These are phyloP conservation scores for Coemansia sp. DNA, from an alignment of 192 early-diverging fungal genomes.

Conservation along the genomic window DNA sequence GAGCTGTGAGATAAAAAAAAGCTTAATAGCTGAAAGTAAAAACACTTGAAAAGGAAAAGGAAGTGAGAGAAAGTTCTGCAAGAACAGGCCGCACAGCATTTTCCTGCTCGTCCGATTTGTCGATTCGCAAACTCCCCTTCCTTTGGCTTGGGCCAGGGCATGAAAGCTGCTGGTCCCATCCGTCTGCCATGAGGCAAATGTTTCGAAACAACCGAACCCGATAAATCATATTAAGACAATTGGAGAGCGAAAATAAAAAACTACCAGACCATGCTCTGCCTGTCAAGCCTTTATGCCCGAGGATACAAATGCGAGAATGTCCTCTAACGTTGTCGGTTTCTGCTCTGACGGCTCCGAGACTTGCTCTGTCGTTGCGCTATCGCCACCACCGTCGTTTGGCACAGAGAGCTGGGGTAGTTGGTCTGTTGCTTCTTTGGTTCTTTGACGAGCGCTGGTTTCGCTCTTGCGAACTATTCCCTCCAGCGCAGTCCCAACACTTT, in stretches of 20 bases:
- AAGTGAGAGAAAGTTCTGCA: too few species aligned
- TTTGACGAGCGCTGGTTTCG: constrained; percentile 4
- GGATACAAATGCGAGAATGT: constrained; percentile 47
- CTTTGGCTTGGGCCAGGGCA: too few species aligned
- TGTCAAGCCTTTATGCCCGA: constrained; percentile 18
- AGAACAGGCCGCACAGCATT: too few species aligned
- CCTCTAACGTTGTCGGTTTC: constrained; percentile 30
- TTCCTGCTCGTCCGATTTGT: too few species aligned
- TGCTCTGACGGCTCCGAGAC: not conserved
- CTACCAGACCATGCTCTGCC: not conserved
- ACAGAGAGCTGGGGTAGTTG: not conserved
- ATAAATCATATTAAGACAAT: not conserved
- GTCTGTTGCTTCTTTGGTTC: not conserved
- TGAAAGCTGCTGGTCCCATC: too few species aligned
- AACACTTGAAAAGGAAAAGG: too few species aligned
- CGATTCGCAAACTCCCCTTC: too few species aligned
- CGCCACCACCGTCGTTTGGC: not conserved
- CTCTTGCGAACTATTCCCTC: constrained; percentile 1
- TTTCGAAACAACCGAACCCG: not conserved
- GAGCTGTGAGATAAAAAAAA: too few species aligned
- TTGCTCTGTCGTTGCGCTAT: not conserved
- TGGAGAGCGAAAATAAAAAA: not conserved
- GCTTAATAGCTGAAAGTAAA: too few species aligned
- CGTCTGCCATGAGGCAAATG: not conserved
- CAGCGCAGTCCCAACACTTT: constrained; percentile 27